Evolutionary conservation across 2,329 filamentous ascomycete genomes (phyloP).

Genomic region (Penicillium sp.): DNA sequence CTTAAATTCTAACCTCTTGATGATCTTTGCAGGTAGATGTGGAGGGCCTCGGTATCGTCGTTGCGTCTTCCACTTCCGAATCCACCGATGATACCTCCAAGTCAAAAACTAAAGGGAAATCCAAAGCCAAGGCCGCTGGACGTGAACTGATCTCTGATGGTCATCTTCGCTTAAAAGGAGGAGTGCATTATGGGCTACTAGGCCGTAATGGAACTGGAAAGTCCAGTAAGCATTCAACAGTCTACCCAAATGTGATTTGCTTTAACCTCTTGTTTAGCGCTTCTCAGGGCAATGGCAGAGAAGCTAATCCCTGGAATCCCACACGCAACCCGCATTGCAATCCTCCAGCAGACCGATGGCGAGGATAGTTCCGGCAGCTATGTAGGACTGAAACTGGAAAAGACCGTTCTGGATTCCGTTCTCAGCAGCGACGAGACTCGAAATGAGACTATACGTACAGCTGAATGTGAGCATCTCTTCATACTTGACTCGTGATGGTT

Average conservation of each 20-base stretch:
- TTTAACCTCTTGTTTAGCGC: conserved; percentile 42
- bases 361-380: conserved; percentile 14
- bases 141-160: conserved; percentile 64
- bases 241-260: background rate
- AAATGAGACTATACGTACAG: conserved; percentile 56
- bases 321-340: conserved; percentile 57
- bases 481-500: too few relatives aligned
- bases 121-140: conserved; percentile 49
- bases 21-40: conserved; percentile 56
- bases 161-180: conserved; percentile 64
- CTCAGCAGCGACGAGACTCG: conserved; percentile 48
- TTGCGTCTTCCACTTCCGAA: conserved; percentile 43
- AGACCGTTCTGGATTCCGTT: conserved; percentile 61
- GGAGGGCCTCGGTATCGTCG: conserved; percentile 65
- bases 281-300: conserved; percentile 68
- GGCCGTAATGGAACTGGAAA: conserved; percentile 80
- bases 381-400: conserved; percentile 19
- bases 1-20: too few relatives aligned
- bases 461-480: conserved; percentile 47
- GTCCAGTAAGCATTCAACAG: conserved; percentile 51
- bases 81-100: conserved; percentile 19
- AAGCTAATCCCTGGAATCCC: conserved; percentile 73
- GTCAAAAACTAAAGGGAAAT: conserved; percentile 36
- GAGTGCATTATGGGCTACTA: conserved; percentile 68
- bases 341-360: conserved; percentile 61